Evolutionary conservation across 2,329 filamentous ascomycete genomes (phyloP), one percentile per base, ranked within the genome.

Genomic region (Ophiostoma perfectum): DNA sequence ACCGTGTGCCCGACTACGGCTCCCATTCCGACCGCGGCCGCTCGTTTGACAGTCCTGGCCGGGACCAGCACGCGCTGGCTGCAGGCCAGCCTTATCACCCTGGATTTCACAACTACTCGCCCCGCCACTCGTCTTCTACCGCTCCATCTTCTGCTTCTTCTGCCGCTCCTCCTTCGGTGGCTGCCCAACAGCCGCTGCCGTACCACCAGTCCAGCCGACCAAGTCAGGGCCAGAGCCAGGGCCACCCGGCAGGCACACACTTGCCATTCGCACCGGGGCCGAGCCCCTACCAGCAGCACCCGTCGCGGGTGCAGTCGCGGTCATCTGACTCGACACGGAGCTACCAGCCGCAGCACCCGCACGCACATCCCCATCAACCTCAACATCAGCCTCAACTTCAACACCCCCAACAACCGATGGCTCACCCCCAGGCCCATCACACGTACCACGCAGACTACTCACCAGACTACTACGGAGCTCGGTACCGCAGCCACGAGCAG

Each of bases 331-430:
- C 63, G n/a, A 39, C 64, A 2, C 41, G n/a, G 11, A 27, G 49
- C 52, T 67, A 62, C 38, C 38, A 42, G 4, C 38, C 38, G 11
- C 58, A 62, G 41, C 49, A 5, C 64, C 45, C 18, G 39, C 67
- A 8, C 3, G 52, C 55, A 7, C 45, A 4, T 64, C 64, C 5
- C 18, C 55, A 41, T 14, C 36, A 8, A 3, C 36, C 27, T n/a
- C 60, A 63, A 39, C 60, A 39, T 4, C 27, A 41, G 5, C 39
- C 12, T 5, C 38, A 41, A 9, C 12, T 36, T 36, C n/a, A 84
- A 44, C 80, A 79, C n/a, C 42, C 44, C 11, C 63, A 64, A 18
- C 4, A 11, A 9, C 38, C 39, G 6, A 27, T 27, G 27, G 27
- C 64, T 12, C 52, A 58, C 7, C 36, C 52, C 9, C 52, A 58